Percentiles rank a stretch among this genome's conserved stretches.
phyloP scores from a whole-genome alignment of 2,329 filamentous ascomycete genomes.

The Exserohilum turcica region DNA sequence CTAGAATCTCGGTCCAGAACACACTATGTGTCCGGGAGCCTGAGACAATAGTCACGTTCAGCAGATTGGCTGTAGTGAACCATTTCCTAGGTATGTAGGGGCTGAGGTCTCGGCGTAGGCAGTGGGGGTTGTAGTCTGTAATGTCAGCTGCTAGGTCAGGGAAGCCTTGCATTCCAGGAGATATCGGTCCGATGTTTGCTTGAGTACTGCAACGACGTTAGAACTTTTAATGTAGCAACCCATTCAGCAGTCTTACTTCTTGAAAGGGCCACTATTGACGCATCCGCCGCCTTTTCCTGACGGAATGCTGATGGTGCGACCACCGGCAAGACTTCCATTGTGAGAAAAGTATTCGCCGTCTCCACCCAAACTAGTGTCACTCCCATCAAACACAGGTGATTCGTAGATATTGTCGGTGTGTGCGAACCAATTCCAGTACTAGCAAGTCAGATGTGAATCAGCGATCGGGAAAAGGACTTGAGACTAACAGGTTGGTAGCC shows the following conservation, averaged over 20 bases:
- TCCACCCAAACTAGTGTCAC: slow-evolving; percentile 6
- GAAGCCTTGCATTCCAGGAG: slow-evolving; percentile 9
- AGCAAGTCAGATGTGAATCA: background rate
- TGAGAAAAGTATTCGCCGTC: slow-evolving; percentile 8
- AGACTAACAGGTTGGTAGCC: slow-evolving; percentile 10
- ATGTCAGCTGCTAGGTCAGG: slow-evolving; percentile 1
- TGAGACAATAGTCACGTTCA: slow-evolving; percentile 2
- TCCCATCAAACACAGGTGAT: slow-evolving; percentile 6
- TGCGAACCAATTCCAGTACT: slow-evolving; percentile 11
- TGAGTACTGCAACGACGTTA: background rate
- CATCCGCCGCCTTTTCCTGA: slow-evolving; percentile 9
- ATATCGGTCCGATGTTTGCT: slow-evolving; percentile 7
- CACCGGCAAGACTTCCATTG: slow-evolving; percentile 7
- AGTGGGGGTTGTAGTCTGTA: slow-evolving; percentile 4
- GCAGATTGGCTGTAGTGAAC: slow-evolving; percentile 4
- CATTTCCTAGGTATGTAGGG: slow-evolving; percentile 6
- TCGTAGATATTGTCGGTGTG: slow-evolving; percentile 4
- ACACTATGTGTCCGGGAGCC: background rate
- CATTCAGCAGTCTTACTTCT: background rate
- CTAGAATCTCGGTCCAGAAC: slow-evolving; percentile 9
- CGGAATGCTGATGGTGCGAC: slow-evolving; percentile 1
- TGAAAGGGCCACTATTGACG: slow-evolving; percentile 6
- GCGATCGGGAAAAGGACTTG: background rate
- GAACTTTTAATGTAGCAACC: no score
- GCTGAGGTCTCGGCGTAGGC: slow-evolving; percentile 5